Base-by-base conservation (phyloP, 805 yeast species). In the Maudiozyma pseudohumilis region DNA sequence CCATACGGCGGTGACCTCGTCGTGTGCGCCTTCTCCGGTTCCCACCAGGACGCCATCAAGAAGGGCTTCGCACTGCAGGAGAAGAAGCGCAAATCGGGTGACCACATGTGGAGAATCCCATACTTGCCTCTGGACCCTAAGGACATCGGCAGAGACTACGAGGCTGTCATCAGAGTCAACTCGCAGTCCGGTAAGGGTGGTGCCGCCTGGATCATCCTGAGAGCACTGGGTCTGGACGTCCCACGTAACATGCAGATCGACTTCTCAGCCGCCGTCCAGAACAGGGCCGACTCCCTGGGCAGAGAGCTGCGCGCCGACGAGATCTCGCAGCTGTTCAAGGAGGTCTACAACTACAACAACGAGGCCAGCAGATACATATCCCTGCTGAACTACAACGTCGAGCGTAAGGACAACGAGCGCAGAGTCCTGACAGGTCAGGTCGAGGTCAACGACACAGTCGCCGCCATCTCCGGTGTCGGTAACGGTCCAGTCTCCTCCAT, bases 151-250 rank as follows among this genome's bases (percentile, higher is more conserved):
- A 74, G 92, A 59, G 80, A 80, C n/a, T 84, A 84, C 63, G 94
- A 84, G 61, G 92, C 94, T n/a, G 82, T 84, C 39, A 83, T 83
- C 49, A 75, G 94, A 55, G 92, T 83, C 57, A 83, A 83, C 62
- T 82, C 92, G 10, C 94, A 83, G 63, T 74, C 84, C 19, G 94
- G 94, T 44, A 83, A 83, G 63, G 94, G 94, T 52, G 94, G 94
- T 47, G 81, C 89, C 9, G 84, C 94, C 5, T 83, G 94, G 92
- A 79, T 84, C 47, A 80, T 83, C 53, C 67, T 83, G 54, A 70
- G 84, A 46, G 72, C 74, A 47, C 69, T 84, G 59, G 89, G 80
- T 51, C 71, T 83, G 41, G 94, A 83, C 56, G 70, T 84, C 48
- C 94, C 94, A 29, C 74, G 89, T 57, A 81, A 80, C 28, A 65